Evolutionary conservation across 345 rosid species (phyloP), one percentile per base, ranked within the genome.

Genomic region (Lepidium didymum): DNA sequence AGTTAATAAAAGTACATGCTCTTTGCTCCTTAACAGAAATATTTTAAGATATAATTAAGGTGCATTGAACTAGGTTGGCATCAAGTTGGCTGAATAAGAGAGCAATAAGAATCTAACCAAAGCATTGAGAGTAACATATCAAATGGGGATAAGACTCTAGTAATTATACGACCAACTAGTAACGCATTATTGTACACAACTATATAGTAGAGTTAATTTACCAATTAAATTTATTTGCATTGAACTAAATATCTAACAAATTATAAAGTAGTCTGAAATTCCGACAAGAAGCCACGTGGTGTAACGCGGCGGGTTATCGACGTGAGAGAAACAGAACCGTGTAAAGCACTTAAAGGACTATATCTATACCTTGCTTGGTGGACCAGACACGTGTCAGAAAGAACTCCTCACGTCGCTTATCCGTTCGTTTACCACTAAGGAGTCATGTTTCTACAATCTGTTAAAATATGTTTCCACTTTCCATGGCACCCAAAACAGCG

Each of bases 271-370:
- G 12, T 12, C 3, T 18, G 42, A 50, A 45, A 41, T 44, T 38
- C 7, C 27, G 42, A 54, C 53, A 56, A 11, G 3, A 40, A 7
- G 31, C 23, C 60, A 65, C 67, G 77, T 57, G 40, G 33, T 1
- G 38, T 40, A 10, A 56, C 33, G 71, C 71, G 76, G 76, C 76
- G 58, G 57, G 21, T 19, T 49, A 49, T 64, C 67, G 67, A 41
- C 60, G 77, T 21, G 23, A 47, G 50, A 56, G 25, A 29, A 31
- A 46, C 5, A 46, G 51, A 56, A 51, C 52, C 44, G 70, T 66
- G 51, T 53, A 1, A 12, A 3, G 40, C 49, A 40, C 1, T 25
- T 13, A 41, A 40, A 23, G 27, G 58, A 50, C 12, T 37, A 38
- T 7, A 10, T 33, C 10, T 37, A 14, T 29, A 18, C 60, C 31